Evolutionary conservation across 2,329 filamentous ascomycete species (phyloP), one percentile per base, ranked within the genome.

Genomic region (Piedraia hortae): DNA sequence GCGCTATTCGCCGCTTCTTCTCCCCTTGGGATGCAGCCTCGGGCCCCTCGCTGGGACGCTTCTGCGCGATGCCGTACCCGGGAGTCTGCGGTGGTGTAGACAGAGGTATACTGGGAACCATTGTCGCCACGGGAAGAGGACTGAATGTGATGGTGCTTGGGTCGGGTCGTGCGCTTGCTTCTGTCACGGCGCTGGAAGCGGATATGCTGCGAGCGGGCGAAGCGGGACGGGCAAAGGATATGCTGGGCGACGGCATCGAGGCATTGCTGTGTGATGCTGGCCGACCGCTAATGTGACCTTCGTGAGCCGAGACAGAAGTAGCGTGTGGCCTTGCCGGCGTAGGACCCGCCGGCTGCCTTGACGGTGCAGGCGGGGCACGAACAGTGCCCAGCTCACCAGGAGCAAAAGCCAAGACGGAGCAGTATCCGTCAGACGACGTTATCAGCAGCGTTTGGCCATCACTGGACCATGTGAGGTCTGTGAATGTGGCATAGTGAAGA

Each of bases 361-460:
- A 48, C 36, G 39, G 32, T 35, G 36, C 30, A 33, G 75, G 65
- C 14, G 68, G 69, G 5, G 64, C 67, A 42, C 88, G 88, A 4
- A 65, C 49, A 31, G 82, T 67, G 7, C 85, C 85, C 1, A 97
- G 53, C 43, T 97, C 85, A 5, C 75, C 74, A 2, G 71, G 53
- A 1, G 62, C 47, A 39, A 97, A 97, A 0, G 78, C 72, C 4
- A 97, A 53, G 0, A 74, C 71, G 0, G 85, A 97, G 44, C 85
- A 97, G 50, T 93, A 97, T 0, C 85, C 85, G 44, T 97, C 85
- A 0, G 85, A 91, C 0, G 85, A 97, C n/a, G 78, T 85, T 50
- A 97, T 88, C 21, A 97, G 56, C 11, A 97, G 52, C 2, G 70
- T 78, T 18, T 63, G 54, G 7, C 72, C 72, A 43, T 80, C 72